Evolutionary conservation across 257 asterid species (phyloP).

Genomic region (Solanum commersonii): DNA sequence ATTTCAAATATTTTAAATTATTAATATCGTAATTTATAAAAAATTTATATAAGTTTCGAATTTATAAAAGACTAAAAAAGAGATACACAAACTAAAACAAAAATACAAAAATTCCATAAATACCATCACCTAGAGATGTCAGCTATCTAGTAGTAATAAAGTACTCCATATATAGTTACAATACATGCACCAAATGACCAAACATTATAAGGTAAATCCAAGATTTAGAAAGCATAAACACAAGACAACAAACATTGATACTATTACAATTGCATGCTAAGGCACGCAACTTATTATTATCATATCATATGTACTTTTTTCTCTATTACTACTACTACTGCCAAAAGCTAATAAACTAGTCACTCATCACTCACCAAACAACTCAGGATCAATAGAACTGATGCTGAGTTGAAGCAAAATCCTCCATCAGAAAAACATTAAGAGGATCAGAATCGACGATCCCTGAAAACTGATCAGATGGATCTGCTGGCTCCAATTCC

Average conservation of each 20-base stretch:
- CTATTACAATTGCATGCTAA: not conserved
- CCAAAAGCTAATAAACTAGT: not conserved
- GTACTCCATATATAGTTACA: not conserved
- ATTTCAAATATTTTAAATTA: no score
- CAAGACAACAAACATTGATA: not conserved
- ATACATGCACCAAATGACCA: conserved; percentile 1
- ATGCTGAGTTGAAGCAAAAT: conserved; percentile 17
- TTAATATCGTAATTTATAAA: no score
- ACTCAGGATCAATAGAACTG: conserved; percentile 11
- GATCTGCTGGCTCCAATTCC: conserved; percentile 35
- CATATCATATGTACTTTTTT: not conserved
- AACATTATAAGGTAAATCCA: not conserved
- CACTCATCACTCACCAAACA: not conserved
- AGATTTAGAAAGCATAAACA: not conserved
- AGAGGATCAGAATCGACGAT: conserved; percentile 23
- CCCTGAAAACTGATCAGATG: conserved; percentile 12
- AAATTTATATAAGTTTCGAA: no score
- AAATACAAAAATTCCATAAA: not conserved
- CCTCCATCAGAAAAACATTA: conserved; percentile 52
- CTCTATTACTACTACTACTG: not conserved
- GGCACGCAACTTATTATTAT: not conserved
- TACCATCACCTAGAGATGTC: not conserved
- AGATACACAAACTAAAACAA: no score
- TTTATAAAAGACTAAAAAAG: not conserved
- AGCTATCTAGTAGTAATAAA: not conserved